Conservation (phyloP, 257 asterid species). For the Solanum sparsipilum region DNA sequence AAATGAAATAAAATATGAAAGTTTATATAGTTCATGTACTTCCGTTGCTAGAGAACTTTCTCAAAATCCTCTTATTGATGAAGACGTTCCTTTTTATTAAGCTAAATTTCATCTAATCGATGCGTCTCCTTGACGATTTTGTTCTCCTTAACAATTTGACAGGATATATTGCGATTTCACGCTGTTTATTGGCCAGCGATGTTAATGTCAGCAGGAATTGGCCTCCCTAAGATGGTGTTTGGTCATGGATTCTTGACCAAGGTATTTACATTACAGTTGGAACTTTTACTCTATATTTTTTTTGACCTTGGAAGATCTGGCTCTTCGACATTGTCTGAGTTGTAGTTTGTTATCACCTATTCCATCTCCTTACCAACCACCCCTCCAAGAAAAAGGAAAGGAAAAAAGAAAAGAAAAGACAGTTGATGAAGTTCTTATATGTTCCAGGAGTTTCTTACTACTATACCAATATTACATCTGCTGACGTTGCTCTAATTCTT, state of each 20-base stretch:
- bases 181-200: slow-evolving; percentile 99
- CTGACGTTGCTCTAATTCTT: background rate
- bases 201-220: slow-evolving; percentile 90
- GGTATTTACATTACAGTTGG: slow-evolving; percentile 25
- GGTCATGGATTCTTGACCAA: slow-evolving; percentile 99
- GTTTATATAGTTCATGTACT: background rate
- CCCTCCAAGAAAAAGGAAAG: background rate
- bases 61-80: background rate
- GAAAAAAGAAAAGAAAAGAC: background rate
- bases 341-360: background rate
- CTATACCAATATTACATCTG: background rate
- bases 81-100: background rate
- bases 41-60: background rate
- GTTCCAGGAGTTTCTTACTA: background rate
- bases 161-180: slow-evolving; percentile 98
- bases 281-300: background rate
- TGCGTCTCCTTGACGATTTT: background rate
- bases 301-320: background rate
- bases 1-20: background rate
- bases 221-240: slow-evolving; percentile 81
- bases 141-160: slow-evolving; percentile 5
- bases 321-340: background rate
- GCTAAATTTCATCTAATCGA: background rate
- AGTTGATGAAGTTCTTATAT: background rate
- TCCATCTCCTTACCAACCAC: background rate